Conservation (phyloP, 345 rosid species). For the Salix suchowensis region DNA sequence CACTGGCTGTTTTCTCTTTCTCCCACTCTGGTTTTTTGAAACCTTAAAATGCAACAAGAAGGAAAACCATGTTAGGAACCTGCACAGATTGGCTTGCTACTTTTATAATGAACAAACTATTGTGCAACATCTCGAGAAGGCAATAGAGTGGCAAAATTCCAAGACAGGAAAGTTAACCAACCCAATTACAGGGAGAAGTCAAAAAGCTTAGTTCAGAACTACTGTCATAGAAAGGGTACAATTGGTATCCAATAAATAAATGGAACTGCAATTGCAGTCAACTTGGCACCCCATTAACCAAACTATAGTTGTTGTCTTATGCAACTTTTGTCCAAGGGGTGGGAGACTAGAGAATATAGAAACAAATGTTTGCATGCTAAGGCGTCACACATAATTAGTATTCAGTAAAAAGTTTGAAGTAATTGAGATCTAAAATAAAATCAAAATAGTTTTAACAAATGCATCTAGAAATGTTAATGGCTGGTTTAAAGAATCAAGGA, state of each 20-base stretch:
- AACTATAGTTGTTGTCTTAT: neutral
- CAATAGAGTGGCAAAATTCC: neutral
- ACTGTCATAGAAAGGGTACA: neutral
- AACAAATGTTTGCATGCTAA: neutral
- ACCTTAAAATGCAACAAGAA: slow-evolving; percentile 51
- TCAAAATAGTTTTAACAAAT: neutral
- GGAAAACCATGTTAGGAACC: slow-evolving; percentile 35
- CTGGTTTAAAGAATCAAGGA: neutral
- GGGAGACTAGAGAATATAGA: neutral
- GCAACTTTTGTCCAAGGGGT: neutral
- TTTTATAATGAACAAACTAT: neutral
- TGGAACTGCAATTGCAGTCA: neutral
- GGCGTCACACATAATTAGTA: neutral
- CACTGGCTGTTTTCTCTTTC: slow-evolving; percentile 95
- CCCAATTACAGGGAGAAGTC: neutral
- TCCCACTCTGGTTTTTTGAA: slow-evolving; percentile 83
- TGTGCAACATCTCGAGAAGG: neutral
- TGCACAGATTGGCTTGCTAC: neutral
- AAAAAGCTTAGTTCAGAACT: neutral
- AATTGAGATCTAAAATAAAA: neutral
- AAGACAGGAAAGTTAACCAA: neutral
- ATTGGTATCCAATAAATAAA: neutral
- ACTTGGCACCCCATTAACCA: neutral
- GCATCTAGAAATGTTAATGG: neutral
- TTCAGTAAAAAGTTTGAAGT: neutral